These are phyloP conservation scores for Quercus aquifolioides DNA, from an alignment of 306 rosid genomes.

Conservation along the genomic window DNA sequence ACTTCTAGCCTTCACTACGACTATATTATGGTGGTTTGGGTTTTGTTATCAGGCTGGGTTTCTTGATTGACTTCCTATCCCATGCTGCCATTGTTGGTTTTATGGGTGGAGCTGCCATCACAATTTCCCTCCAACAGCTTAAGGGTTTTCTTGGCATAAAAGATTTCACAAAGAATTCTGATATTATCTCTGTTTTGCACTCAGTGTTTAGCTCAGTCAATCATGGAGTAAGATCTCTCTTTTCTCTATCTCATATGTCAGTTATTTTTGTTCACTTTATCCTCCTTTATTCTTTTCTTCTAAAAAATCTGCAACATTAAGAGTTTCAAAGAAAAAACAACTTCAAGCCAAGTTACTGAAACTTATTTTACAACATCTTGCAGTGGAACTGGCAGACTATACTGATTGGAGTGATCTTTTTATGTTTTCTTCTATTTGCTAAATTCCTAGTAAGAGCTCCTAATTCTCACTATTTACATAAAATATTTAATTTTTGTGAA, in stretches of 20 bases:
- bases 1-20: neutral
- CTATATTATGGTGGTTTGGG: neutral
- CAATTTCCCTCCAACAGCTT: constrained; percentile 96
- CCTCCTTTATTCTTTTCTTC: neutral
- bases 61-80: constrained; percentile 91
- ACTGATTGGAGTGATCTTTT: constrained; percentile 63
- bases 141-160: constrained; percentile 89
- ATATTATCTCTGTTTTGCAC: constrained; percentile 64
- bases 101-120: constrained; percentile 99
- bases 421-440: constrained; percentile 63
- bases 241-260: constrained; percentile 10
- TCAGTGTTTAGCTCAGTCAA: constrained; percentile 61
- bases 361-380: constrained; percentile 26
- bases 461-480: neutral
- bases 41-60: constrained; percentile 64
- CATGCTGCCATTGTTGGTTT: constrained; percentile 99
- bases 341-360: constrained; percentile 13
- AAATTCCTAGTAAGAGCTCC: constrained; percentile 68
- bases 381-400: constrained; percentile 99
- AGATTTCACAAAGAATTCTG: constrained; percentile 66
- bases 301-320: neutral
- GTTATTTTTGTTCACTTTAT: neutral
- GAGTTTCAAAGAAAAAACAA: neutral
- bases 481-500: constrained; percentile 2
- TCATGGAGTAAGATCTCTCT: constrained; percentile 64